Conservation (phyloP, 2,329 filamentous ascomycete species). For the Talaromyces sp. region DNA sequence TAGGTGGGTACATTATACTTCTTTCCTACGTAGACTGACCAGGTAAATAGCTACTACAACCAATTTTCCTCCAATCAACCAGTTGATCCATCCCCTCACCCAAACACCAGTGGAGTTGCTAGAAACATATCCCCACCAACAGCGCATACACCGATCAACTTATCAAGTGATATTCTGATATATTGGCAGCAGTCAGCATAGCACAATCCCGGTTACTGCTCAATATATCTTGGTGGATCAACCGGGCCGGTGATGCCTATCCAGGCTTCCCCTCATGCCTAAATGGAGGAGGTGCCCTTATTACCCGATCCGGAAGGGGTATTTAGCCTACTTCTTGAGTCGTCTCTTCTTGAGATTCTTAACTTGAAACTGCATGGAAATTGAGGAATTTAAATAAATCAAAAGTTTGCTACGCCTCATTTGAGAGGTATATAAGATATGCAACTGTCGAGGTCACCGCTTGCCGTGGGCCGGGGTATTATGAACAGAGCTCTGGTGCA, state of each 20-base stretch:
- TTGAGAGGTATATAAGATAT: not conserved
- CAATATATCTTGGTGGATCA: not conserved
- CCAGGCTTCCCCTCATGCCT: not conserved
- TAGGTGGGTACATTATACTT: not conserved
- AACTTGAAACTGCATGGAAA: too few species aligned
- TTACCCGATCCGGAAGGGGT: constrained; percentile 11
- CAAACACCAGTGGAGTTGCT: not conserved
- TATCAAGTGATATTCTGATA: not conserved
- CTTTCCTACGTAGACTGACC: not conserved
- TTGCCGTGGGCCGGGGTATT: not conserved
- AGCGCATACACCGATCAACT: not conserved
- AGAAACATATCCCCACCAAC: not conserved
- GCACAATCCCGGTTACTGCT: not conserved
- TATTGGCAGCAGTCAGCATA: not conserved
- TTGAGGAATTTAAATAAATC: too few species aligned
- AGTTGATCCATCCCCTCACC: not conserved
- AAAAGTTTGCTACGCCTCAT: too few species aligned
- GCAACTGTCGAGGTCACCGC: not conserved
- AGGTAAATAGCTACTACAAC: not conserved
- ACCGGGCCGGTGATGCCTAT: constrained; percentile 14
- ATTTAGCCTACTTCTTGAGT: not conserved
- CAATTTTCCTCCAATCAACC: not conserved
- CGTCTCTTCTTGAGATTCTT: not conserved
- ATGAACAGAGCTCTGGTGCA: not conserved
- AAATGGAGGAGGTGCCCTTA: not conserved